These are phyloP conservation scores for Talaromyces liani DNA, from an alignment of 495 filamentous ascomycete species.

Conservation along the genomic window DNA sequence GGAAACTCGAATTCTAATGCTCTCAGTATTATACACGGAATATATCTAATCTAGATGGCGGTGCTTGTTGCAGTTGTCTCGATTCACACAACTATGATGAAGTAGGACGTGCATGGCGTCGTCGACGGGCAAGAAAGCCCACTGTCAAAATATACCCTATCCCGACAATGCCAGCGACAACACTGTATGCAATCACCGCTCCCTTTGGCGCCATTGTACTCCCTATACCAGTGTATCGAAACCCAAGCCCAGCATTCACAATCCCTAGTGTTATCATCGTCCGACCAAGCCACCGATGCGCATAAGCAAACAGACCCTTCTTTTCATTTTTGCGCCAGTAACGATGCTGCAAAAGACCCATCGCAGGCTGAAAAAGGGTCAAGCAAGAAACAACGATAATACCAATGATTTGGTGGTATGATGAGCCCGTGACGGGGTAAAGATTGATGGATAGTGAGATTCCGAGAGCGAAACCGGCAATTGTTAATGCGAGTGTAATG, in stretches of 20 bases:
- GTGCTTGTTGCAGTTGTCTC: neutral
- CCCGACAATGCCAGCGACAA: conserved; percentile 50
- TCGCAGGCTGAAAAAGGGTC: conserved; percentile 55
- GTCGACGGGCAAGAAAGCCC: neutral
- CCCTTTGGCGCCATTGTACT: conserved; percentile 16
- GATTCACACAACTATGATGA: neutral
- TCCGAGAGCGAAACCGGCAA: conserved; percentile 57
- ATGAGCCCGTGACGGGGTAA: neutral
- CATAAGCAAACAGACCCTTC: conserved; percentile 47
- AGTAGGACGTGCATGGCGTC: neutral
- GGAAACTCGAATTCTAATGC: no score
- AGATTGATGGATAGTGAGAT: conserved; percentile 35
- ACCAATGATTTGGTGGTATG: conserved; percentile 47
- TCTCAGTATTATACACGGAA: neutral
- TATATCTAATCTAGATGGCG: neutral
- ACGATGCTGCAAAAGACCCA: conserved; percentile 58
- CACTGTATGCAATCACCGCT: conserved; percentile 49
- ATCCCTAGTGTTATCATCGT: conserved; percentile 54
- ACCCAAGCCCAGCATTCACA: conserved; percentile 64
- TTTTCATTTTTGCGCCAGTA: conserved; percentile 32
- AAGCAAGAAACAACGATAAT: conserved; percentile 46
- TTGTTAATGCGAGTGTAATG: conserved; percentile 45
- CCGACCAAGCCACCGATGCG: conserved; percentile 67
- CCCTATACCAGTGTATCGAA: conserved; percentile 35
- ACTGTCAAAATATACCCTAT: conserved; percentile 34